phyloP scores from a whole-genome alignment of 2,329 filamentous ascomycete species.

The Gyromitra esculenta region DNA sequence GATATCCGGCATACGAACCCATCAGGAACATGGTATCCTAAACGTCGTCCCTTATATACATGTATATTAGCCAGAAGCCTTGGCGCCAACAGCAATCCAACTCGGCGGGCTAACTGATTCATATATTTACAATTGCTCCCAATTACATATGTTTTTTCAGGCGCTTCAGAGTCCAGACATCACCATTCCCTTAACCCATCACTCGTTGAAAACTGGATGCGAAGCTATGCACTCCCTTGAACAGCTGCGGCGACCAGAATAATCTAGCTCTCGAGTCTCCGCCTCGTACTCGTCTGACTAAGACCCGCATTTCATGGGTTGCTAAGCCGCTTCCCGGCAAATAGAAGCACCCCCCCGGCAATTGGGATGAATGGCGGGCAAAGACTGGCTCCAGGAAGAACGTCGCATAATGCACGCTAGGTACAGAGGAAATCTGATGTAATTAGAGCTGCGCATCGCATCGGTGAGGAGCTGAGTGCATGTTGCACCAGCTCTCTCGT shows the following conservation, averaged over 20 bases:
- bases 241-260: not conserved
- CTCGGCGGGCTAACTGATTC: no score
- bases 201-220: not conserved
- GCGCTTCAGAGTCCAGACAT: not conserved
- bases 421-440: not conserved
- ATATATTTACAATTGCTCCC: no score
- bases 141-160: not conserved
- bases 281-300: slow-evolving; percentile 22
- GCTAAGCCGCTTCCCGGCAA: slow-evolving; percentile 29
- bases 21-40: no score
- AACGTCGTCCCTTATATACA: no score
- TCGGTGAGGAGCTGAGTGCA: slow-evolving; percentile 15
- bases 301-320: slow-evolving; percentile 9
- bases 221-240: not conserved
- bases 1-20: no score
- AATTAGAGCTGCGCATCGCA: not conserved
- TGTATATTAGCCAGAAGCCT: no score
- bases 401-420: not conserved
- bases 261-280: not conserved
- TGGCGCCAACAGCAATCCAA: no score
- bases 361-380: not conserved
- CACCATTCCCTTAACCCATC: not conserved
- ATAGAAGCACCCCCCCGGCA: slow-evolving; percentile 9
- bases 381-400: not conserved
- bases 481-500: not conserved